Evolutionary conservation across 345 rosid species (phyloP).

Genomic region (Linum usitatissimum): DNA sequence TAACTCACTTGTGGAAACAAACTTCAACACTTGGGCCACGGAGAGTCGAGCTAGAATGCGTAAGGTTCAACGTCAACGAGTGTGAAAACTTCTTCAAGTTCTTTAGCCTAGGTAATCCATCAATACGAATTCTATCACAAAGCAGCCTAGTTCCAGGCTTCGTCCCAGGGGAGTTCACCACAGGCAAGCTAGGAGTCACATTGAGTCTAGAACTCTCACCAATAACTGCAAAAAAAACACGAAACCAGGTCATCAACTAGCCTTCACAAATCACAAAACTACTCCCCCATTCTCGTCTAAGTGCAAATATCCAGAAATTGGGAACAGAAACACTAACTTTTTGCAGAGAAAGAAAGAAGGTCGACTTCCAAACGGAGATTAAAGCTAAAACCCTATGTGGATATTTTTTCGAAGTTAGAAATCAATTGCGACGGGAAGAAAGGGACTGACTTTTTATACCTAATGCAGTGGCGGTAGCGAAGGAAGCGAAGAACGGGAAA

Average conservation of each 20-base stretch:
- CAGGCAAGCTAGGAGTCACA: conserved; percentile 40
- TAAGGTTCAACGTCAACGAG: conserved; percentile 47
- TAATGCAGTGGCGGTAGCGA: conserved; percentile 25
- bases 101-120: conserved; percentile 49
- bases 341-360: not conserved
- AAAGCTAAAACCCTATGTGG: conserved; percentile 27
- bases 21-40: conserved; percentile 40
- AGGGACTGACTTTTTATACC: conserved; percentile 22
- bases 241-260: not conserved
- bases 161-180: conserved; percentile 57
- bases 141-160: conserved; percentile 40
- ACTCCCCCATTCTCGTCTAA: not conserved
- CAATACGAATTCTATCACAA: conserved; percentile 63
- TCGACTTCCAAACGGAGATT: not conserved
- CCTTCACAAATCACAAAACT: not conserved
- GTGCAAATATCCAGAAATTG: not conserved
- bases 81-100: conserved; percentile 57
- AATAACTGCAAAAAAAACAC: conserved; percentile 33
- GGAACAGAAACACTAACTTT: not conserved
- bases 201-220: conserved; percentile 33
- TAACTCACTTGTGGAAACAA: conserved; percentile 76
- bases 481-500: conserved; percentile 10
- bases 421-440: not conserved
- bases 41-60: conserved; percentile 23
- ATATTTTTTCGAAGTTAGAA: not conserved